Conservation (phyloP, 306 rosid genomes). For the Dalbergia cochinchinensis region DNA sequence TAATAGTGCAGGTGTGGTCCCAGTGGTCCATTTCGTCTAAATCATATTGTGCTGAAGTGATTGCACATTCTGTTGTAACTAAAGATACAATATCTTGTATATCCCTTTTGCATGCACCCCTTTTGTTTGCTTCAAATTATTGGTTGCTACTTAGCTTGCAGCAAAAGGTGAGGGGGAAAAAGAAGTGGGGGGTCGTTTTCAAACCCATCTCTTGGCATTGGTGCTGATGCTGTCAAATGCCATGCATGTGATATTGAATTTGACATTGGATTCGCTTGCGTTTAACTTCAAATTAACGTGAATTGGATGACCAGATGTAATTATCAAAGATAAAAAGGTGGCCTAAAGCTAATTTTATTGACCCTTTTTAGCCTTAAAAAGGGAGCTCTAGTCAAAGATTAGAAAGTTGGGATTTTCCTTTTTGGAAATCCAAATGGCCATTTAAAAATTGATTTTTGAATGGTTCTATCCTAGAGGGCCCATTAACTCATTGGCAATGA, state of each 20-base stretch:
- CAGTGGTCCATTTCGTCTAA: constrained; percentile 55
- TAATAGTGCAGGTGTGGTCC: constrained; percentile 57
- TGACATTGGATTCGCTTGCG: constrained; percentile 47
- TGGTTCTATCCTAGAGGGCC: constrained; percentile 35
- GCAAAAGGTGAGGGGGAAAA: neutral
- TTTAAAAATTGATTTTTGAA: constrained; percentile 25
- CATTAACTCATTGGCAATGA: constrained; percentile 31
- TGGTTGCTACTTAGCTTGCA: constrained; percentile 26
- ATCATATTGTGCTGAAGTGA: constrained; percentile 46
- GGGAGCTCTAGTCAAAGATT: constrained; percentile 6
- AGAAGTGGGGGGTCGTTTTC: constrained; percentile 44
- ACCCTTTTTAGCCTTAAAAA: constrained; percentile 33
- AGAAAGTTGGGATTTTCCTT: constrained; percentile 33
- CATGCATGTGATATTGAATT: constrained; percentile 44
- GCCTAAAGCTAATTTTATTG: constrained; percentile 31
- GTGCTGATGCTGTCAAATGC: constrained; percentile 30
- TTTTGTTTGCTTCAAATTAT: constrained; percentile 36
- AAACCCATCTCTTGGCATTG: constrained; percentile 42
- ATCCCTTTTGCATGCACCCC: constrained; percentile 38
- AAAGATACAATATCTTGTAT: constrained; percentile 39
- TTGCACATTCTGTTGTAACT: constrained; percentile 54
- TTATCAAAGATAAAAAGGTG: constrained; percentile 33
- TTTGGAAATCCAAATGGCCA: constrained; percentile 27
- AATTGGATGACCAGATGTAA: constrained; percentile 19
- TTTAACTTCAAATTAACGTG: constrained; percentile 24